Conservation (phyloP, 1,284 basidiomycete species). For the Malassezia pachydermatis region DNA sequence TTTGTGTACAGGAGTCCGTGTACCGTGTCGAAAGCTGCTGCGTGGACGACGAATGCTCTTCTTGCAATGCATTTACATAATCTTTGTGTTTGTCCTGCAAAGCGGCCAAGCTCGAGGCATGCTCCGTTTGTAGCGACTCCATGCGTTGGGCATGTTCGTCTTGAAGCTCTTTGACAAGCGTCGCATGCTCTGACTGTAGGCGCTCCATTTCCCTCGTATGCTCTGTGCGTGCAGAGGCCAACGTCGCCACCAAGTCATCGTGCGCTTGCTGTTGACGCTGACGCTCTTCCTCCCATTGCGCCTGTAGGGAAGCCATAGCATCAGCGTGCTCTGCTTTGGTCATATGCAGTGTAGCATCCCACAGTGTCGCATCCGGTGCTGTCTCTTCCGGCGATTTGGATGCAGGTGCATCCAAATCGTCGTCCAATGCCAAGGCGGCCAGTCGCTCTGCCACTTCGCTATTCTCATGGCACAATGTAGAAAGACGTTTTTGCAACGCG, state of each 20-base stretch:
- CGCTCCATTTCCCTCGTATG: neutral
- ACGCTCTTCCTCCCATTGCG: neutral
- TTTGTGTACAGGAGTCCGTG: too few relatives aligned
- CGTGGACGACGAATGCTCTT: too few relatives aligned
- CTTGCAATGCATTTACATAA: too few relatives aligned
- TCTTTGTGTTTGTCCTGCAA: too few relatives aligned
- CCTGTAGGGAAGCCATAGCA: neutral
- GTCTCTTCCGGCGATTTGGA: neutral
- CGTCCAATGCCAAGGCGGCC: neutral
- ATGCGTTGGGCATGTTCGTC: neutral
- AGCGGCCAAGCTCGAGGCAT: neutral
- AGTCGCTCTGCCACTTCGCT: neutral
- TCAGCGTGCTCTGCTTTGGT: neutral
- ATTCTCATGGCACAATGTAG: slow-evolving; percentile 1
- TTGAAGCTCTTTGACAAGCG: neutral
- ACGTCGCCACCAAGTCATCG: neutral
- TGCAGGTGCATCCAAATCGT: neutral
- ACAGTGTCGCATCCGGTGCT: too few relatives aligned
- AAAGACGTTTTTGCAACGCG: neutral
- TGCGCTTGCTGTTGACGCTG: neutral
- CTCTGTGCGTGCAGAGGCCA: neutral
- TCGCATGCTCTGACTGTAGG: neutral
- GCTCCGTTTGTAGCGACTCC: neutral
- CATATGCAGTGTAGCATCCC: neutral
- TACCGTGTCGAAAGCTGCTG: too few relatives aligned